Evolutionary conservation across 345 rosid genomes (phyloP).

Genomic region (Litchi chinensis): DNA sequence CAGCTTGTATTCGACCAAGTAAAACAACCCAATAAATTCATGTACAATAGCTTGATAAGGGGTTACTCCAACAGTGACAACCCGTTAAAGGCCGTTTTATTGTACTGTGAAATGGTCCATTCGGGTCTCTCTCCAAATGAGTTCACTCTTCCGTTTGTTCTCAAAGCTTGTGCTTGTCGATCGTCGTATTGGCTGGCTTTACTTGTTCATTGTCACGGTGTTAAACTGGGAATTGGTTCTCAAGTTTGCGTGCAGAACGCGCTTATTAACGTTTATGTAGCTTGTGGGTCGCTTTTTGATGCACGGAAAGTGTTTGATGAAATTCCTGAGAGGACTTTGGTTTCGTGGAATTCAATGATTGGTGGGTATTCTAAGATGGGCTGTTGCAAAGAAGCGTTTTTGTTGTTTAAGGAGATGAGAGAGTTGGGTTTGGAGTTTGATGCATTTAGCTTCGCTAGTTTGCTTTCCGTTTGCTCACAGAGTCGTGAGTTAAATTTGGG

Average conservation of each 20-base stretch:
- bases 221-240: slow-evolving; percentile 33
- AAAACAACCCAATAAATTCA: slow-evolving; percentile 23
- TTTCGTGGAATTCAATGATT: slow-evolving; percentile 48
- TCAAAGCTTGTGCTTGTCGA: slow-evolving; percentile 33
- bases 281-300: background rate
- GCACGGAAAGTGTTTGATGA: slow-evolving; percentile 42
- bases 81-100: slow-evolving; percentile 29
- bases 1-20: slow-evolving; percentile 29
- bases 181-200: slow-evolving; percentile 26
- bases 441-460: slow-evolving; percentile 31
- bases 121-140: slow-evolving; percentile 37
- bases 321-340: slow-evolving; percentile 35
- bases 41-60: slow-evolving; percentile 34
- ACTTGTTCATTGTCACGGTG: slow-evolving; percentile 31
- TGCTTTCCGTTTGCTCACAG: slow-evolving; percentile 32
- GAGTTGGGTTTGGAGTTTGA: slow-evolving; percentile 30
- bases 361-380: slow-evolving; percentile 41
- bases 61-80: slow-evolving; percentile 26
- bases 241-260: slow-evolving; percentile 28
- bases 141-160: slow-evolving; percentile 43
- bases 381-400: slow-evolving; percentile 29
- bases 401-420: slow-evolving; percentile 37
- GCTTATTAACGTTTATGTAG: slow-evolving; percentile 21
- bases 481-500: slow-evolving; percentile 29
- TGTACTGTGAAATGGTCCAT: slow-evolving; percentile 32